These are phyloP conservation scores for Euphorbia tirucalli DNA, from an alignment of 345 rosid species.

Conservation along the genomic window DNA sequence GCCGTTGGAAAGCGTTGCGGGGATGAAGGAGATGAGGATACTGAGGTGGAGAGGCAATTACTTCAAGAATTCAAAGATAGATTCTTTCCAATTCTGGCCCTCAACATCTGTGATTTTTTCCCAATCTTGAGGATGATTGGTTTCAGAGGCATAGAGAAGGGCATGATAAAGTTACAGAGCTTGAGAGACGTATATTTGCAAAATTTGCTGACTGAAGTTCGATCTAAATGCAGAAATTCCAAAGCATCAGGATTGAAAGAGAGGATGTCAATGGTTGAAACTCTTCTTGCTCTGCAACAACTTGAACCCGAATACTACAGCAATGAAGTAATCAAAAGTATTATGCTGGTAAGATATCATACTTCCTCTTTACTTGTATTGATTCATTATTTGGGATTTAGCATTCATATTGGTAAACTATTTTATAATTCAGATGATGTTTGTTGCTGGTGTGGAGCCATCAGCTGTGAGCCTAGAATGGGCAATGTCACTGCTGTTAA, in stretches of 20 bases:
- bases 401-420: not conserved
- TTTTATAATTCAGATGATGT: conserved; percentile 40
- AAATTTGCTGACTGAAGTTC: conserved; percentile 34
- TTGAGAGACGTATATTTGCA: conserved; percentile 43
- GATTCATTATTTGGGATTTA: too few species aligned
- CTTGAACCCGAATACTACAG: conserved; percentile 49
- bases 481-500: conserved; percentile 55
- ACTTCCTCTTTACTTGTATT: too few species aligned
- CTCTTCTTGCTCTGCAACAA: conserved; percentile 42
- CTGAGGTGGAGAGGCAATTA: conserved; percentile 35
- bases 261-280: conserved; percentile 20
- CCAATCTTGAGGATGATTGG: conserved; percentile 47
- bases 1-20: conserved; percentile 32
- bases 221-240: conserved; percentile 25
- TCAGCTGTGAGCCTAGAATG: conserved; percentile 47
- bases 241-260: conserved; percentile 12
- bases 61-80: conserved; percentile 39
- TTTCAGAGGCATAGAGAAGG: conserved; percentile 48
- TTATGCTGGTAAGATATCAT: conserved; percentile 40
- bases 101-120: conserved; percentile 43
- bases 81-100: conserved; percentile 36
- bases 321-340: conserved; percentile 44
- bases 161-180: conserved; percentile 33
- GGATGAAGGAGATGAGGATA: conserved; percentile 26
- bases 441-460: conserved; percentile 56